Evolutionary conservation across 345 rosid species (phyloP).

Genomic region (Salix exigua): DNA sequence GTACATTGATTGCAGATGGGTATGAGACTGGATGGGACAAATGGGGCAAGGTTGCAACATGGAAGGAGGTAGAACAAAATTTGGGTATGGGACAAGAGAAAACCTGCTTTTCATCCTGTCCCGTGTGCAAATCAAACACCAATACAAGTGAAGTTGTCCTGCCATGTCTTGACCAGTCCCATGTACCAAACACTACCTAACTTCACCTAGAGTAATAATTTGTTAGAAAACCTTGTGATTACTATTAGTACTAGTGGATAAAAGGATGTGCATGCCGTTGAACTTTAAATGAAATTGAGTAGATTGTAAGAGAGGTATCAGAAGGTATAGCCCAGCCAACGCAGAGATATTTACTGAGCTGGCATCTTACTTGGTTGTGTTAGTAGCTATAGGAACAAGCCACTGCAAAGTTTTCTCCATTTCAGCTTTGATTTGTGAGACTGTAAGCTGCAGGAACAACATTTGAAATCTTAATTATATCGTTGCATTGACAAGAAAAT

Average conservation of each 20-base stretch:
- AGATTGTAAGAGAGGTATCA: background rate
- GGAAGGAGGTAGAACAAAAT: background rate
- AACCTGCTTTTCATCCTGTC: background rate
- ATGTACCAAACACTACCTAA: background rate
- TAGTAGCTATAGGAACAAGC: slow-evolving; percentile 90
- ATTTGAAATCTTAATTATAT: slow-evolving; percentile 6
- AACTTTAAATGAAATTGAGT: background rate
- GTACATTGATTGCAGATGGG: background rate
- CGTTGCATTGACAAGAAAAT: background rate
- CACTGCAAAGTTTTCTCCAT: slow-evolving; percentile 95
- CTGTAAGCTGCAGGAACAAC: slow-evolving; percentile 55
- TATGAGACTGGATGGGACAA: background rate
- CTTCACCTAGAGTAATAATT: background rate
- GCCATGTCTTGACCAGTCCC: background rate
- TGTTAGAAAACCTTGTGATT: too few species aligned
- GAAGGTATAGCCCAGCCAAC: background rate
- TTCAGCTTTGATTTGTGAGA: slow-evolving; percentile 79
- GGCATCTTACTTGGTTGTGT: slow-evolving; percentile 78
- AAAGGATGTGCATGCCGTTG: background rate
- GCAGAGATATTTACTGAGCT: background rate
- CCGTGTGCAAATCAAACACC: background rate
- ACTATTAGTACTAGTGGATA: background rate
- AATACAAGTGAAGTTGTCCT: background rate
- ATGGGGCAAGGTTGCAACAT: background rate
- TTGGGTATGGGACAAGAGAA: background rate